phyloP scores from a whole-genome alignment of 305 asterid genomes.

The Coffea humblotiana region DNA sequence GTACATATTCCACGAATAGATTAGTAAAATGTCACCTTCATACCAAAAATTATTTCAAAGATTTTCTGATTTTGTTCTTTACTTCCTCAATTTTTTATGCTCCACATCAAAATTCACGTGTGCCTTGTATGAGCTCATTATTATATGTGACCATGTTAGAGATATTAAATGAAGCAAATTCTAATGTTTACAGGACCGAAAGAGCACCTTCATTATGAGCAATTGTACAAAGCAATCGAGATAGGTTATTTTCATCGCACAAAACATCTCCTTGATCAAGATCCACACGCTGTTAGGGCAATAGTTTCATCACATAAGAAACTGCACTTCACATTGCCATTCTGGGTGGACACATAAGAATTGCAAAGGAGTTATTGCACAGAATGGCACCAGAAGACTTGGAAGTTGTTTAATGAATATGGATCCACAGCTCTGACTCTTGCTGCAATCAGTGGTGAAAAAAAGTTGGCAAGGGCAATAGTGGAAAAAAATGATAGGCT shows the following conservation, averaged over 20 bases:
- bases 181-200: background rate
- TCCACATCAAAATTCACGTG: background rate
- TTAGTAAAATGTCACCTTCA: background rate
- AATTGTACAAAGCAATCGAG: constrained; percentile 17
- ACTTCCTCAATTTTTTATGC: too few relatives aligned
- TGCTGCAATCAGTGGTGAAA: constrained; percentile 36
- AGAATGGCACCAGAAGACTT: constrained; percentile 24
- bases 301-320: constrained; percentile 39
- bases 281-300: constrained; percentile 19
- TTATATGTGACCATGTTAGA: too few relatives aligned
- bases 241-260: background rate
- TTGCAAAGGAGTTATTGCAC: constrained; percentile 29
- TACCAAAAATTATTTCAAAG: too few relatives aligned
- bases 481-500: constrained; percentile 22
- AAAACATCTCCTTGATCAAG: background rate
- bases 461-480: constrained; percentile 28
- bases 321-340: constrained; percentile 42
- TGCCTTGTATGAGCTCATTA: background rate
- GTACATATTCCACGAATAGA: too few relatives aligned
- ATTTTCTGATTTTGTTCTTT: background rate
- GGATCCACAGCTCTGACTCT: constrained; percentile 35
- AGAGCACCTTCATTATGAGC: constrained; percentile 14
- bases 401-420: constrained; percentile 29
- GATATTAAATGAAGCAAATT: too few relatives aligned
- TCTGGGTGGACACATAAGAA: constrained; percentile 28